phyloP scores from a whole-genome alignment of 2,329 filamentous ascomycete species.

The Colletotrichum sojae region DNA sequence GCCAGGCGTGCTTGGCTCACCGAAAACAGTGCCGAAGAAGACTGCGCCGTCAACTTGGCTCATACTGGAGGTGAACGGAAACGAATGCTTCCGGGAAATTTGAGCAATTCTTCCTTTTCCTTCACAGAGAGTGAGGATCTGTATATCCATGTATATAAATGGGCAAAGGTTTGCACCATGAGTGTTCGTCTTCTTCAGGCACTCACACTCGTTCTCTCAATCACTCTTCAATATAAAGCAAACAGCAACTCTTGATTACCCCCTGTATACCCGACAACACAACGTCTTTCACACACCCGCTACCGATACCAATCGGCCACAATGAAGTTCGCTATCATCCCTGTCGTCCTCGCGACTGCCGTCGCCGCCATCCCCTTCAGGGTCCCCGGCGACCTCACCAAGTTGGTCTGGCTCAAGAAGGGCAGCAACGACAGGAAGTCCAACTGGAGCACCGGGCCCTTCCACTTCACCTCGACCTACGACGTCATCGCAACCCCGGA shows the following conservation, averaged over 20 bases:
- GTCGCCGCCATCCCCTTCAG: constrained; percentile 25
- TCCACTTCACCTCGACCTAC: constrained; percentile 64
- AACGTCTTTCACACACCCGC: background rate
- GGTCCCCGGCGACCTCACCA: constrained; percentile 10
- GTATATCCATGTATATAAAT: constrained; percentile 13
- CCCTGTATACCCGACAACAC: background rate
- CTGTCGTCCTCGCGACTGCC: constrained; percentile 24
- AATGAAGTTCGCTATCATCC: constrained; percentile 31
- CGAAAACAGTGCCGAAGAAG: constrained; percentile 20
- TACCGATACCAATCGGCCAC: background rate
- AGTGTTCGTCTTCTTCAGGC: background rate
- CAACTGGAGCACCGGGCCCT: constrained; percentile 43
- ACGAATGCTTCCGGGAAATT: background rate
- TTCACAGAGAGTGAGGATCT: background rate
- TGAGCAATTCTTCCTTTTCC: background rate
- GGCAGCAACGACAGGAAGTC: constrained; percentile 34
- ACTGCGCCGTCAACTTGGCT: background rate
- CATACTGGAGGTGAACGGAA: constrained; percentile 13
- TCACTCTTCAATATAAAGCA: background rate
- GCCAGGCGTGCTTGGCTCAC: constrained; percentile 19
- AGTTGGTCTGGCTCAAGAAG: constrained; percentile 41
- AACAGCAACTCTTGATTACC: background rate
- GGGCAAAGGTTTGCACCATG: background rate
- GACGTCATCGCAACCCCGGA: constrained; percentile 62
- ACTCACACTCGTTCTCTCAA: background rate